Percentiles rank a stretch among this genome's conserved stretches.
These are phyloP conservation scores for Coniochaeta hoffmannii DNA, from an alignment of 2,329 filamentous ascomycete species.

Conservation along the genomic window DNA sequence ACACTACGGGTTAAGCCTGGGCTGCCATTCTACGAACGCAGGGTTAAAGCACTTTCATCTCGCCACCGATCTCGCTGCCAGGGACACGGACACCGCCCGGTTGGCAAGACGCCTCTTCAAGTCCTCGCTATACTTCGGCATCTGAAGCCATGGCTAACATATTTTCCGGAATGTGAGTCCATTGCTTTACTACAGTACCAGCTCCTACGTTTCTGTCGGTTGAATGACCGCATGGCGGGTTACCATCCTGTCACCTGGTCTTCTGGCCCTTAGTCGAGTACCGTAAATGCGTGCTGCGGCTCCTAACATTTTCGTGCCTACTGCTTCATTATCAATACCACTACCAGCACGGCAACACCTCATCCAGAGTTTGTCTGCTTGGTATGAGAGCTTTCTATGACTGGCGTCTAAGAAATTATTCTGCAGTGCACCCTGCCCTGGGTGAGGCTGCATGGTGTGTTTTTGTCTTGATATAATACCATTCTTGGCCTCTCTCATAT, in stretches of 20 bases:
- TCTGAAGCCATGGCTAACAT: constrained; percentile 19
- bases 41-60: background rate
- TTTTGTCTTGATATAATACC: no score
- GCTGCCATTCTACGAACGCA: no score
- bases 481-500: background rate
- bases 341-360: background rate
- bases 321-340: background rate
- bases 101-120: background rate
- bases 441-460: no score
- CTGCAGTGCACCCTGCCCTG: no score
- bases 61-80: background rate
- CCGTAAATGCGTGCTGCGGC: background rate
- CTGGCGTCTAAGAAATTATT: no score
- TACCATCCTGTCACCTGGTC: background rate
- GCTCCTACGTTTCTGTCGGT: background rate
- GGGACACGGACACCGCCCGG: background rate
- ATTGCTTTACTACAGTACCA: background rate
- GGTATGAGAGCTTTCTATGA: background rate
- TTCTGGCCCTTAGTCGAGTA: background rate
- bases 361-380: no score
- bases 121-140: background rate
- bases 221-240: background rate
- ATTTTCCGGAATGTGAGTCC: constrained; percentile 22
- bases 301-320: background rate
- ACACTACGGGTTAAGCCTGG: no score